A percentile compares a stretch with the other conserved stretches of the same genome.
Evolutionary conservation across 2,329 filamentous ascomycete genomes (phyloP).

Genomic region (Nectriaceae sp.): DNA sequence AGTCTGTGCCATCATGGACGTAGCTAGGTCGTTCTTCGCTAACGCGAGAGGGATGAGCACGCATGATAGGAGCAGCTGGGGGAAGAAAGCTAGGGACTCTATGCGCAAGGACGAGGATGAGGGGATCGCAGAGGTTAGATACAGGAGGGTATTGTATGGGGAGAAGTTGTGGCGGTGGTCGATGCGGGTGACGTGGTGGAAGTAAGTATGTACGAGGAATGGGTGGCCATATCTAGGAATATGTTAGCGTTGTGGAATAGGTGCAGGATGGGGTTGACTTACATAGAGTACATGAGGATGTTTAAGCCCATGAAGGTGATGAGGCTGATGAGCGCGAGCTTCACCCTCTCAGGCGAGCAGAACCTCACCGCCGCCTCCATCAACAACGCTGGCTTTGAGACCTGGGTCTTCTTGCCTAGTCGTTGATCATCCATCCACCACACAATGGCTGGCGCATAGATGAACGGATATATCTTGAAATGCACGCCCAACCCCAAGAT

Average conservation of each 20-base stretch:
- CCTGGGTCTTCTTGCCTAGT: slow-evolving; percentile 29
- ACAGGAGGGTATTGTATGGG: slow-evolving; percentile 89
- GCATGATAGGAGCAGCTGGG: slow-evolving; percentile 80
- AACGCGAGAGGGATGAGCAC: slow-evolving; percentile 74
- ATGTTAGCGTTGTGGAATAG: slow-evolving; percentile 3
- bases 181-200: slow-evolving; percentile 89
- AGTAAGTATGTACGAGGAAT: slow-evolving; percentile 87
- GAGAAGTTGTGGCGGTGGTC: slow-evolving; percentile 99
- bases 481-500: slow-evolving; percentile 85
- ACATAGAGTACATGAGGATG: slow-evolving; percentile 74
- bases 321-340: slow-evolving; percentile 65
- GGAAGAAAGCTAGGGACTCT: slow-evolving; percentile 84
- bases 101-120: slow-evolving; percentile 47
- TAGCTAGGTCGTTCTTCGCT: slow-evolving; percentile 78
- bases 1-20: slow-evolving; percentile 89
- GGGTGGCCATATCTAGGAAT: slow-evolving; percentile 70
- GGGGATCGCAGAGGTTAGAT: slow-evolving; percentile 72
- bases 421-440: slow-evolving; percentile 74
- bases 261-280: slow-evolving; percentile 34
- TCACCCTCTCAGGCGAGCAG: slow-evolving; percentile 55
- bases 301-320: slow-evolving; percentile 76
- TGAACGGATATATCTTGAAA: slow-evolving; percentile 98
- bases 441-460: slow-evolving; percentile 81
- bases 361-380: slow-evolving; percentile 41
- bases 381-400: slow-evolving; percentile 17